Evolutionary conservation across 345 rosid species (phyloP).

Genomic region (Leavenworthia alabamica): DNA sequence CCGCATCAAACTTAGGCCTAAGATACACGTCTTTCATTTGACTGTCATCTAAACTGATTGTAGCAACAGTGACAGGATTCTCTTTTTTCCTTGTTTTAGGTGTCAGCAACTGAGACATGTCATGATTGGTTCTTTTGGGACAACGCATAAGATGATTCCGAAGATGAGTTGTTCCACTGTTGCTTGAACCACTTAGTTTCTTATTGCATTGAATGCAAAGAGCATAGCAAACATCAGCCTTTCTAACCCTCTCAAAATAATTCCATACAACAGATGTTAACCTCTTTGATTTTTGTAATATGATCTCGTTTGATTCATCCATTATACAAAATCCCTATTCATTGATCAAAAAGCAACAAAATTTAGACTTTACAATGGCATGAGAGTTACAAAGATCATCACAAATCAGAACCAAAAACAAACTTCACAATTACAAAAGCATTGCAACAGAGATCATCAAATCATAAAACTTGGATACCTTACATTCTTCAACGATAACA

Average conservation of each 20-base stretch:
- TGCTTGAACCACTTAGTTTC: constrained; percentile 92
- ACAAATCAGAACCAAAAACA: too few relatives aligned
- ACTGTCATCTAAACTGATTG: constrained; percentile 54
- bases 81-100: constrained; percentile 82
- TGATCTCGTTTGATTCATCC: constrained; percentile 62
- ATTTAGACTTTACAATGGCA: constrained; percentile 10
- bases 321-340: constrained; percentile 29
- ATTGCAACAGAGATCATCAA: too few relatives aligned
- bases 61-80: constrained; percentile 41
- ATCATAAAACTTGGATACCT: too few relatives aligned
- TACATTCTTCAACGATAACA: constrained; percentile 14
- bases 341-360: constrained; percentile 30
- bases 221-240: constrained; percentile 84
- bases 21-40: constrained; percentile 64
- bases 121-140: constrained; percentile 74
- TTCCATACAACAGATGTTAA: constrained; percentile 92
- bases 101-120: constrained; percentile 74
- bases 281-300: constrained; percentile 70
- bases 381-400: neutral
- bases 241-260: constrained; percentile 85
- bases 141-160: constrained; percentile 91
- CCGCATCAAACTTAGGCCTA: constrained; percentile 70
- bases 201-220: constrained; percentile 83
- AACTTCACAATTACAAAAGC: neutral
- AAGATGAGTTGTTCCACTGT: constrained; percentile 91